phyloP scores from a whole-genome alignment of 1,284 basidiomycete species.

The Meira nashicola region DNA sequence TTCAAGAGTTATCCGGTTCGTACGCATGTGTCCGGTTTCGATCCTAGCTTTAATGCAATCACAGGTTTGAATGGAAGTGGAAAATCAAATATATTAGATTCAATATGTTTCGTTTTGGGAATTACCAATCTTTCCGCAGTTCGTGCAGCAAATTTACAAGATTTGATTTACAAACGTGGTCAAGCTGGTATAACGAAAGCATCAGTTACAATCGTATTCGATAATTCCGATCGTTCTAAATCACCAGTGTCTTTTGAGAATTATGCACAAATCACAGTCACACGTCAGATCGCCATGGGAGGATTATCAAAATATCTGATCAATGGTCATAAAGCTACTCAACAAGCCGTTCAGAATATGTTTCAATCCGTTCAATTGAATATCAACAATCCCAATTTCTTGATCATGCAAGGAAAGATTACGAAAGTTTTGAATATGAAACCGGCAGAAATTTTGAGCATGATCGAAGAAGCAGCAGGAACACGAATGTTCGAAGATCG shows the following conservation, averaged over 20 bases:
- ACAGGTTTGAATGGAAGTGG: constrained; percentile 79
- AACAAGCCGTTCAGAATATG: constrained; percentile 80
- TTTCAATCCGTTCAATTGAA: constrained; percentile 98
- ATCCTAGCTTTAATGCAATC: constrained; percentile 93
- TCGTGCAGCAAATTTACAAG: constrained; percentile 89
- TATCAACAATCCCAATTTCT: constrained; percentile 99
- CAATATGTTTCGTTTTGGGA: constrained; percentile 52
- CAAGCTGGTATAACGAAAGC: constrained; percentile 96
- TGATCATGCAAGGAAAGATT: constrained; percentile 91
- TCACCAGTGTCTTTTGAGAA: constrained; percentile 82
- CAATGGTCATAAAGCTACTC: constrained; percentile 90
- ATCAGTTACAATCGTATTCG: constrained; percentile 96
- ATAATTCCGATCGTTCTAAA: constrained; percentile 86
- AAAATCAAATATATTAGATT: constrained; percentile 58
- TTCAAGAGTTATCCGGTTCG: constrained; percentile 74
- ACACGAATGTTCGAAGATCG: constrained; percentile 99
- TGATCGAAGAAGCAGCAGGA: constrained; percentile 98
- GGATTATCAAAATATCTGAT: constrained; percentile 94
- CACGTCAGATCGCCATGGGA: constrained; percentile 91
- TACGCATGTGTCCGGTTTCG: constrained; percentile 90
- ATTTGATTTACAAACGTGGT: constrained; percentile 95
- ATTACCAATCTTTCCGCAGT: constrained; percentile 41
- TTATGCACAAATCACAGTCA: constrained; percentile 86
- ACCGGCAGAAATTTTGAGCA: constrained; percentile 91
- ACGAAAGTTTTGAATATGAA: constrained; percentile 92